Evolutionary conservation across 768 basidiomycete genomes (phyloP).

Genomic region (Agrocybe praecox): DNA sequence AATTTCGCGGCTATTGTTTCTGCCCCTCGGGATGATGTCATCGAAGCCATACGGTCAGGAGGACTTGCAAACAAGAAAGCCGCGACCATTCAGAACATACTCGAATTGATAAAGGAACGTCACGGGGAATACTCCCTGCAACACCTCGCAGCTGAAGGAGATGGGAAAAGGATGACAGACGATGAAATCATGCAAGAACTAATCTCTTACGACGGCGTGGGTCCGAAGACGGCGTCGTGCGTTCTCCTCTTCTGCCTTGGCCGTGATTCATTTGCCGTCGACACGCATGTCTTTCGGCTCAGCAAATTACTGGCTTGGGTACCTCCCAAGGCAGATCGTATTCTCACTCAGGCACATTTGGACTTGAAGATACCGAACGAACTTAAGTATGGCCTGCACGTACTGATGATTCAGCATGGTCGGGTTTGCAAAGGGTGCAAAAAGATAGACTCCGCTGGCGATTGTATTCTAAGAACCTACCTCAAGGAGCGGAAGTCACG

Average conservation of each 20-base stretch:
- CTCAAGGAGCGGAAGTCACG: constrained; percentile 19
- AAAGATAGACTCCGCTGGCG: constrained; percentile 22
- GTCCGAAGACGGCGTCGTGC: constrained; percentile 66
- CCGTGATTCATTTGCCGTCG: constrained; percentile 63
- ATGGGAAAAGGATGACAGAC: constrained; percentile 34
- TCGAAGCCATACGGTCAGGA: constrained; percentile 51
- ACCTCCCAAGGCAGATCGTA: constrained; percentile 46
- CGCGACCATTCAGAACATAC: constrained; percentile 50
- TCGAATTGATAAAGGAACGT: constrained; percentile 41
- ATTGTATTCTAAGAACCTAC: constrained; percentile 34
- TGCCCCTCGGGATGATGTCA: constrained; percentile 43
- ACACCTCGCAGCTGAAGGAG: constrained; percentile 38
- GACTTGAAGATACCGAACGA: constrained; percentile 51
- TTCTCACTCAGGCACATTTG: constrained; percentile 59
- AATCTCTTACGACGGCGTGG: constrained; percentile 58
- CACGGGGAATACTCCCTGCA: constrained; percentile 61
- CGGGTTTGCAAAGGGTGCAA: constrained; percentile 57
- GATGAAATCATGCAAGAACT: constrained; percentile 59
- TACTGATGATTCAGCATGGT: constrained; percentile 61
- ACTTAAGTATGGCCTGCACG: constrained; percentile 60
- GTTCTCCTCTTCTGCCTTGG: constrained; percentile 63
- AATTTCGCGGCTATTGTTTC: constrained; percentile 50
- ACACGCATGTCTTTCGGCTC: constrained; percentile 63
- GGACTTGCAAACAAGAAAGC: constrained; percentile 67
- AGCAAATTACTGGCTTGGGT: constrained; percentile 55